Conservation (phyloP, 2,329 filamentous ascomycete genomes). For the Colletotrichum truncatum region DNA sequence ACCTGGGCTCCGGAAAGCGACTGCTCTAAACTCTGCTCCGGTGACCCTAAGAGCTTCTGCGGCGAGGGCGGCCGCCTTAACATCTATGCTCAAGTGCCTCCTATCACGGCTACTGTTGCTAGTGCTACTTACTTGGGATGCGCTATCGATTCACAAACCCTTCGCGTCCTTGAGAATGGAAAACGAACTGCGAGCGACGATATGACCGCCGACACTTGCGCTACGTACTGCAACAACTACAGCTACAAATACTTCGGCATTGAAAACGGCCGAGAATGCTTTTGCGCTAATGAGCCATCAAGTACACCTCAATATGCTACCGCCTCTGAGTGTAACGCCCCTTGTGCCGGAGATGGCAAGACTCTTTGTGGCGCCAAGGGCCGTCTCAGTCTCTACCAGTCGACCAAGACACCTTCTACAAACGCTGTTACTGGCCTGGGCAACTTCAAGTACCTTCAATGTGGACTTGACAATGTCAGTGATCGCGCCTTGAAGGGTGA, state of each 20-base stretch:
- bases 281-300: slow-evolving; percentile 25
- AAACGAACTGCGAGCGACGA: slow-evolving; percentile 51
- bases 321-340: slow-evolving; percentile 41
- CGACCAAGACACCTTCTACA: neutral
- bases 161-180: slow-evolving; percentile 47
- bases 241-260: slow-evolving; percentile 22
- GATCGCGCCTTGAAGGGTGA: neutral
- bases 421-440: neutral
- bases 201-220: slow-evolving; percentile 57
- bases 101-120: neutral
- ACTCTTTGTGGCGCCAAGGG: slow-evolving; percentile 45
- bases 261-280: slow-evolving; percentile 33
- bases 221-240: slow-evolving; percentile 54
- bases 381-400: slow-evolving; percentile 46
- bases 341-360: slow-evolving; percentile 44
- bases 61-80: slow-evolving; percentile 48
- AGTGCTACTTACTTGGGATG: slow-evolving; percentile 49
- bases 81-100: slow-evolving; percentile 35
- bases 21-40: slow-evolving; percentile 51
- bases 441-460: neutral
- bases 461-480: neutral
- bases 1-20: slow-evolving; percentile 36
- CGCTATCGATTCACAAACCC: slow-evolving; percentile 46
- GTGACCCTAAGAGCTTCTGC: slow-evolving; percentile 46
- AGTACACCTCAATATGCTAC: neutral